A percentile compares a stretch with the other conserved stretches of the same genome.
These are phyloP conservation scores for Penicillium freii DNA, from an alignment of 2,329 filamentous ascomycete genomes.

Conservation along the genomic window DNA sequence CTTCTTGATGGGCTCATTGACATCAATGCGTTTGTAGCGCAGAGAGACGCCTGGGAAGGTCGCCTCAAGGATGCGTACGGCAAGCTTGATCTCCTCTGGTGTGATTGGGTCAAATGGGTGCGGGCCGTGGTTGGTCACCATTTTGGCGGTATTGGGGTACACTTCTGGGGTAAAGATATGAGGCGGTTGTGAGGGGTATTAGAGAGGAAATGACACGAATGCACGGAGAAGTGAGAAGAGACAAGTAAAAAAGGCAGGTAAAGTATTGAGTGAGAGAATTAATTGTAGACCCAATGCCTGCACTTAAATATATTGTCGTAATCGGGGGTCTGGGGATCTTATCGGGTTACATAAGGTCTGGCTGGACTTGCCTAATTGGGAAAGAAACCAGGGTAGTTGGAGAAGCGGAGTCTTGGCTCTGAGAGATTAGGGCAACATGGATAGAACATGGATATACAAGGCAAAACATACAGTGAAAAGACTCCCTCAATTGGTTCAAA, in stretches of 20 bases:
- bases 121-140: slow-evolving; percentile 19
- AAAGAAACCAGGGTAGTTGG: slow-evolving; percentile 6
- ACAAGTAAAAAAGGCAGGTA: neutral
- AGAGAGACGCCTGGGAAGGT: slow-evolving; percentile 39
- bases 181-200: neutral
- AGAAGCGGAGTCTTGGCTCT: neutral
- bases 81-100: slow-evolving; percentile 39
- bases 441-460: neutral
- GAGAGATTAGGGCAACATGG: neutral
- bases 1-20: slow-evolving; percentile 63
- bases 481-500: too few species aligned
- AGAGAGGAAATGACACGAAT: neutral
- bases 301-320: slow-evolving; percentile 12
- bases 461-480: neutral
- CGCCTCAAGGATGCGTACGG: slow-evolving; percentile 36
- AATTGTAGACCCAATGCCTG: neutral
- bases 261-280: slow-evolving; percentile 1
- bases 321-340: slow-evolving; percentile 8
- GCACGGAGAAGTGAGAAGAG: neutral
- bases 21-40: slow-evolving; percentile 64
- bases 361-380: slow-evolving; percentile 33
- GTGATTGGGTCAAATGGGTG: slow-evolving; percentile 42
- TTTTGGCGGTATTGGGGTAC: slow-evolving; percentile 12
- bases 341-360: slow-evolving; percentile 18
- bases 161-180: neutral